A percentile compares a stretch with the other conserved stretches of the same genome.
Conservation (phyloP, 225 moss, liverwort and hornwort genomes). For the Pseudisothecium myosuroides region DNA sequence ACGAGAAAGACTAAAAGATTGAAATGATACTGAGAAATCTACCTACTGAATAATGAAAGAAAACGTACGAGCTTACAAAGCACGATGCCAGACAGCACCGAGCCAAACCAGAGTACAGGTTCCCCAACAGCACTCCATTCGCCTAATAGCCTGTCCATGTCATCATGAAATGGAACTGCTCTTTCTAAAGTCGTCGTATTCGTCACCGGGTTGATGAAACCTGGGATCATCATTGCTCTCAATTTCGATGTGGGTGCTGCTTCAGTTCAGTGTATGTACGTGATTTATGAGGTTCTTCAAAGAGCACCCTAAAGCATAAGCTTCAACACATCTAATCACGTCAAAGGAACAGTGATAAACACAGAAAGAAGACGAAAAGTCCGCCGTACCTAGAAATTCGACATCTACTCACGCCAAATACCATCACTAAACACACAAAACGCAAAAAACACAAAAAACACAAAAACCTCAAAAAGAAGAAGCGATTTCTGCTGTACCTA, state of each 20-base stretch:
- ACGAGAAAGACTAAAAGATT: neutral
- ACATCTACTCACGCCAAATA: neutral
- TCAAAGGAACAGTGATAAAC: neutral
- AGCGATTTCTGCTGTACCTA: neutral
- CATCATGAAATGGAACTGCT: slow-evolving; percentile 69
- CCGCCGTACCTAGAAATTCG: neutral
- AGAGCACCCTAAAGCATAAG: neutral
- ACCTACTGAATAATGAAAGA: neutral
- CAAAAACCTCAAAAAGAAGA: neutral
- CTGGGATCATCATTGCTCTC: slow-evolving; percentile 19
- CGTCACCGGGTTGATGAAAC: slow-evolving; percentile 8
- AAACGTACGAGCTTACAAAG: slow-evolving; percentile 69
- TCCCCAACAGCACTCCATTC: slow-evolving; percentile 38
- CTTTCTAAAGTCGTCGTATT: slow-evolving; percentile 24
- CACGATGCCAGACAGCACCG: slow-evolving; percentile 42
- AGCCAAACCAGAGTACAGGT: slow-evolving; percentile 46
- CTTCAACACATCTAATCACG: neutral
- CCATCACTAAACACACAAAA: neutral
- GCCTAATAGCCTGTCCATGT: slow-evolving; percentile 61
- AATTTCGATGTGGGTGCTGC: neutral
- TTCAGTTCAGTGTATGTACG: neutral
- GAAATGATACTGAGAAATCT: neutral
- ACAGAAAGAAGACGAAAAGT: neutral
- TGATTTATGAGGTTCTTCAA: neutral
- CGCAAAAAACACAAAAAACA: neutral